A percentile compares a stretch with the other conserved stretches of the same genome.
phyloP scores from a whole-genome alignment of 1,139 yeast species.

The Hemisphaericaspora xylofermentans region DNA sequence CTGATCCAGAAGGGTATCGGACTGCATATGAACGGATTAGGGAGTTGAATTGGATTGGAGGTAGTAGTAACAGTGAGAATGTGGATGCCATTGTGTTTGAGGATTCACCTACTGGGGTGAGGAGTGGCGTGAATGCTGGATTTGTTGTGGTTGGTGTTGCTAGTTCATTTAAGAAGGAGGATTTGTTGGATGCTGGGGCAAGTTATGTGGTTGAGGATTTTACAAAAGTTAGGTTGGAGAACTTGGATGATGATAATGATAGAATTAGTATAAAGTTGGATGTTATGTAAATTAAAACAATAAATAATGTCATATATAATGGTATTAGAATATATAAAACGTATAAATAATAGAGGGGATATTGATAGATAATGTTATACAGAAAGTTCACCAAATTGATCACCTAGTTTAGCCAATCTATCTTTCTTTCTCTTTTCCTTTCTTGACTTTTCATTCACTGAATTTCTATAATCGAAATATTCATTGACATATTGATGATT shows the following conservation, averaged over 20 bases:
- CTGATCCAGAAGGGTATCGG: constrained; percentile 21
- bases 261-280: constrained; percentile 4
- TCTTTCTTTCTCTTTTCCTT: constrained; percentile 36
- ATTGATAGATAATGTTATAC: constrained; percentile 1
- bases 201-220: constrained; percentile 19
- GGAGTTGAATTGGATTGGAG: constrained; percentile 16
- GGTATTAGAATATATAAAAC: neutral
- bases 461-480: constrained; percentile 19
- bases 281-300: neutral
- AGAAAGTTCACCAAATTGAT: constrained; percentile 28
- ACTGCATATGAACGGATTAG: constrained; percentile 16
- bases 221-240: constrained; percentile 12
- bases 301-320: neutral
- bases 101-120: constrained; percentile 23
- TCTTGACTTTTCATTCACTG: constrained; percentile 30
- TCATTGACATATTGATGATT: constrained; percentile 16
- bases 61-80: constrained; percentile 10
- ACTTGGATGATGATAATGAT: constrained; percentile 1
- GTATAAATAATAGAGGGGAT: neutral
- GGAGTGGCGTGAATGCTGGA: constrained; percentile 21
- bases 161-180: constrained; percentile 19
- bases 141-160: constrained; percentile 22
- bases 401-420: constrained; percentile 31
- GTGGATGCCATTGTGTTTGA: constrained; percentile 20
- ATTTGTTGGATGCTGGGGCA: constrained; percentile 22